Evolutionary conservation across 208 protist genomes (phyloP).

Genomic region (Crithidia bombi): DNA sequence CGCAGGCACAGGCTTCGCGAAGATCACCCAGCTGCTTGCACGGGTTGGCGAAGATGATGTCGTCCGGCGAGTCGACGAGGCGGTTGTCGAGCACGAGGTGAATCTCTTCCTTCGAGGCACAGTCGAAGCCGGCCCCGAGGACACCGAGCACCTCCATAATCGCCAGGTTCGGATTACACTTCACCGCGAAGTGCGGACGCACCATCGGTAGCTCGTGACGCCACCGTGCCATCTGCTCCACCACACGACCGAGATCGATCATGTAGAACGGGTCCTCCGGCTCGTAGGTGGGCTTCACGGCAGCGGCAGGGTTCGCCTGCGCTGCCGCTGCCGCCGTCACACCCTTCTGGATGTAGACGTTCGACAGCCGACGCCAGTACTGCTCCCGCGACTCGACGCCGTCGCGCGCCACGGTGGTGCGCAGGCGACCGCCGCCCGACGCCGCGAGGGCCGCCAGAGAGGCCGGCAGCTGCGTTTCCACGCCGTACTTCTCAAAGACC

Average conservation of each 20-base stretch:
- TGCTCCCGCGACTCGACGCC: constrained; percentile 45
- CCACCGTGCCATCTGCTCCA: constrained; percentile 75
- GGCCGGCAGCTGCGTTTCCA: constrained; percentile 33
- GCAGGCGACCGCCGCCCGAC: no score
- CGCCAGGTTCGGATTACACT: constrained; percentile 72
- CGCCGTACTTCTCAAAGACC: constrained; percentile 33
- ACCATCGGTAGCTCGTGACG: constrained; percentile 70
- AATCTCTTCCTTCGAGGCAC: constrained; percentile 74
- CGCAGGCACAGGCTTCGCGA: constrained; percentile 43
- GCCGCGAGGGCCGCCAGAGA: constrained; percentile 12
- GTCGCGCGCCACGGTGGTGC: constrained; percentile 3
- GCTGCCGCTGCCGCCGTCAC: constrained; percentile 1
- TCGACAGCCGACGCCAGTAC: constrained; percentile 53
- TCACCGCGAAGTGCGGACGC: constrained; percentile 82
- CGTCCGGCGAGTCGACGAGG: constrained; percentile 39
- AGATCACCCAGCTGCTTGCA: constrained; percentile 82
- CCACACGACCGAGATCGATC: constrained; percentile 72
- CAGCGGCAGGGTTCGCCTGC: not conserved
- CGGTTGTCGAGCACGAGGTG: constrained; percentile 44
- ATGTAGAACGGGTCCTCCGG: constrained; percentile 79
- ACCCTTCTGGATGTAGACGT: constrained; percentile 42
- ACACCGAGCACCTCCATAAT: constrained; percentile 66
- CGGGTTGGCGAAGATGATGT: constrained; percentile 91
- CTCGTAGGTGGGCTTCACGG: constrained; percentile 22
- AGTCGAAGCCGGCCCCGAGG: constrained; percentile 85